Percentiles rank a stretch among this genome's conserved stretches.
phyloP scores from a whole-genome alignment of 176 grass and related monocot genomes.

The Saccharum spontaneum region DNA sequence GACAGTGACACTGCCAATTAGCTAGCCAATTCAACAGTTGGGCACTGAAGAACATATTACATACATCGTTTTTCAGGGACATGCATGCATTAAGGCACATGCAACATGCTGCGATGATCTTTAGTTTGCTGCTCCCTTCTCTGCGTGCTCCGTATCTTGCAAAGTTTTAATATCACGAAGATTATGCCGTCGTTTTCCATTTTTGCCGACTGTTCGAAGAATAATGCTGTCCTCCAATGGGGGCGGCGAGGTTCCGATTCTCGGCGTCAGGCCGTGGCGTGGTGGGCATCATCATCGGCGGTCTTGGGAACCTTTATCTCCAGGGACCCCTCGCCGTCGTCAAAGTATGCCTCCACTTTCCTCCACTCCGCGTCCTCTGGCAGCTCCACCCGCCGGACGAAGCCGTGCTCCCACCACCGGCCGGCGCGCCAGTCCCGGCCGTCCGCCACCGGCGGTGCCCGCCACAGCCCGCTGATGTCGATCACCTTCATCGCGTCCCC shows the following conservation, averaged over 20 bases:
- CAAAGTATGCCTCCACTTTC: constrained; percentile 69
- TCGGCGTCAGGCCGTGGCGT: constrained; percentile 27
- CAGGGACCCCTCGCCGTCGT: constrained; percentile 54
- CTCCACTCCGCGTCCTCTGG: constrained; percentile 68
- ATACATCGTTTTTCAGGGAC: not conserved
- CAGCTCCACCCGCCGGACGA: constrained; percentile 82
- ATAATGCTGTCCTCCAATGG: constrained; percentile 35
- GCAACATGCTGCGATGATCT: not conserved
- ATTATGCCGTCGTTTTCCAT: constrained; percentile 18
- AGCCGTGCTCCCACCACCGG: constrained; percentile 93
- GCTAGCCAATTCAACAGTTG: constrained; percentile 13
- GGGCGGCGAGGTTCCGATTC: constrained; percentile 23
- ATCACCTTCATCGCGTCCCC: constrained; percentile 62
- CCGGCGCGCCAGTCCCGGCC: constrained; percentile 69
- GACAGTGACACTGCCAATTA: constrained; percentile 22
- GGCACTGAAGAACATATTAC: constrained; percentile 32
- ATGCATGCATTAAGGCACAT: not conserved
- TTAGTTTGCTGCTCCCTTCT: not conserved
- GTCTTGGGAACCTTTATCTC: constrained; percentile 82
- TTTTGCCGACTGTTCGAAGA: not conserved
- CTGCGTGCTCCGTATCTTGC: constrained; percentile 31
- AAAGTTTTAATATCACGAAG: not conserved
- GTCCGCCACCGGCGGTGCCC: constrained; percentile 28
- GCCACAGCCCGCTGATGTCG: constrained; percentile 86
- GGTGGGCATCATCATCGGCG: constrained; percentile 23